Evolutionary conservation across 805 yeast species (phyloP), one percentile per base, ranked within the genome.

Genomic region (Candida ulmi): DNA sequence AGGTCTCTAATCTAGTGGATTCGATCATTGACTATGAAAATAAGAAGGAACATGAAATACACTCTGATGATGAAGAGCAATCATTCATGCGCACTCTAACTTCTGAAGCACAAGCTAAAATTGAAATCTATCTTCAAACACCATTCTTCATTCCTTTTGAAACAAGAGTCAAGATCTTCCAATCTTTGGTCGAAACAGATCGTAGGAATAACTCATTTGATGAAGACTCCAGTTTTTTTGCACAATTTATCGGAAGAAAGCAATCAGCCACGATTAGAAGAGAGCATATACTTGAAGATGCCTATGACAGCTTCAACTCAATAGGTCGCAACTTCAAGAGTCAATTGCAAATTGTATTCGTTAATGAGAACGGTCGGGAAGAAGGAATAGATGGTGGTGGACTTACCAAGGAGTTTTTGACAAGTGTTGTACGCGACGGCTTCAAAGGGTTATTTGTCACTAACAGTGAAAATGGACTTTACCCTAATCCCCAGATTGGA

Each of bases 321-420:
- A 50, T 71, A 9, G 87, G 88, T 0, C 52, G 66, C 1, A 62
- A 63, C 4, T 74, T 90, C 57, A 88, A 84, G 51, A 55, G 70
- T 8, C 69, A 67, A 27, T 58, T 90, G 9, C 65, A 74, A 1
- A 88, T 93, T 2, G 71, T 71, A 13, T 88, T 93, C 54, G 65
- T 66, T 28, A 84, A 86, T 51, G 74, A 83, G 40, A 76, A 80
- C 61, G 95, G 90, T 2, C 66, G 64, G 13, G 98, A 91, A 57
- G 88, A 81, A 0, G 99, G 99, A 1, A 83, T 91, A 32, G 99
- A 91, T 59, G 99, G 99, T 8, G 99, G 98, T 11, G 99, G 99
- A 1, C 67, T 91, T 18, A 90, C 97, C 0, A 90, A 91, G 57
- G 99, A 91, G 53, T 79, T 93, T 46, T 63, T 91, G 40, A 88